phyloP scores from a whole-genome alignment of 805 yeast genomes.

The Candida dendrica region DNA sequence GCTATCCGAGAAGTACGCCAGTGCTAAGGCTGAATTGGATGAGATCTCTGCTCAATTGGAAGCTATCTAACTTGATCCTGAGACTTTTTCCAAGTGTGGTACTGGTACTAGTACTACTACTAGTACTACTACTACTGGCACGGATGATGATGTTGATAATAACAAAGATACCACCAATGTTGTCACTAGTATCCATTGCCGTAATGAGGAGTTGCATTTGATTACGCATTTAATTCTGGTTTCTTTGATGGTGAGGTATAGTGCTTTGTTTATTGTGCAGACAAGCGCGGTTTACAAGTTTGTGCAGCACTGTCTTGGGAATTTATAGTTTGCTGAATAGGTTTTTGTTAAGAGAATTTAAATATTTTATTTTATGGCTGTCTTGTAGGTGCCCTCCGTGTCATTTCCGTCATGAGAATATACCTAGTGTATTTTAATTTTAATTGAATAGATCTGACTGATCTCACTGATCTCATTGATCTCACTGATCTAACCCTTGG shows the following conservation, averaged over 20 bases:
- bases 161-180: neutral
- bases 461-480: too few species aligned
- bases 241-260: neutral
- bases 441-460: neutral
- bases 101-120: neutral
- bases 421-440: too few species aligned
- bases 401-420: too few species aligned
- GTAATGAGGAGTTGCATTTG: neutral
- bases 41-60: conserved; percentile 96
- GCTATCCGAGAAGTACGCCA: conserved; percentile 69
- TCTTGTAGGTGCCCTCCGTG: too few species aligned
- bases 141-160: too few species aligned
- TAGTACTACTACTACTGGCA: too few species aligned
- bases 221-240: neutral
- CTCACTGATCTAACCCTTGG: too few species aligned
- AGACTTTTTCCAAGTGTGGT: neutral
- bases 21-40: conserved; percentile 89
- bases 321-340: too few species aligned
- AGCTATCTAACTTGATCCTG: conserved; percentile 20
- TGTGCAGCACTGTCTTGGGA: neutral
- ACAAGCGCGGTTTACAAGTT: neutral
- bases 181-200: too few species aligned
- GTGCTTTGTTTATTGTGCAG: neutral
- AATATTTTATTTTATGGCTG: too few species aligned
- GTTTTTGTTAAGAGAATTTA: neutral